These are phyloP conservation scores for Penicillium sp. DNA, from an alignment of 2,329 filamentous ascomycete genomes.

Conservation along the genomic window DNA sequence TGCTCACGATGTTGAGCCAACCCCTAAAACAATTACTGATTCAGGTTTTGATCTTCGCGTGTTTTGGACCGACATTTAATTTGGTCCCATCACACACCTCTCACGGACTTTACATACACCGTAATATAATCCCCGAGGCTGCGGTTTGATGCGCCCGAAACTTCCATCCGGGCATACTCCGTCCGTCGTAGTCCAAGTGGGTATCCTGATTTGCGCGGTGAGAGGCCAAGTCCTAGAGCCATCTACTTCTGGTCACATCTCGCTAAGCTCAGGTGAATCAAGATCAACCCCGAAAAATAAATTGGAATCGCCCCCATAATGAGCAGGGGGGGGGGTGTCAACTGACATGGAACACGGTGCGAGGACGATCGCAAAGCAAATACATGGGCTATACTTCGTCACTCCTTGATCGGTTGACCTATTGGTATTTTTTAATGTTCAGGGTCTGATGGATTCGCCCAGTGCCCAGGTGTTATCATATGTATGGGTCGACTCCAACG, in stretches of 20 bases:
- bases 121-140: background rate
- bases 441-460: background rate
- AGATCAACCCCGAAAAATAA: background rate
- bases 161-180: background rate
- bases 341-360: background rate
- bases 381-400: background rate
- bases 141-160: constrained; percentile 3
- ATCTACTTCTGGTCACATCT: background rate
- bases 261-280: background rate
- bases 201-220: background rate
- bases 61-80: background rate
- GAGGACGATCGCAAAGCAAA: background rate
- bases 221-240: background rate
- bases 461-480: background rate
- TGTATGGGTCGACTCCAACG: background rate
- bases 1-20: background rate
- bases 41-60: background rate
- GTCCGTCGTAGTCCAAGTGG: background rate
- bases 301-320: background rate
- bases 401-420: background rate
- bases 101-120: background rate
- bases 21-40: background rate
- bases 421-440: background rate
- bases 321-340: constrained; percentile 4
- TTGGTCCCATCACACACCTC: background rate